phyloP scores from a whole-genome alignment of 23 red algal species.

The Chondrus crispus region DNA sequence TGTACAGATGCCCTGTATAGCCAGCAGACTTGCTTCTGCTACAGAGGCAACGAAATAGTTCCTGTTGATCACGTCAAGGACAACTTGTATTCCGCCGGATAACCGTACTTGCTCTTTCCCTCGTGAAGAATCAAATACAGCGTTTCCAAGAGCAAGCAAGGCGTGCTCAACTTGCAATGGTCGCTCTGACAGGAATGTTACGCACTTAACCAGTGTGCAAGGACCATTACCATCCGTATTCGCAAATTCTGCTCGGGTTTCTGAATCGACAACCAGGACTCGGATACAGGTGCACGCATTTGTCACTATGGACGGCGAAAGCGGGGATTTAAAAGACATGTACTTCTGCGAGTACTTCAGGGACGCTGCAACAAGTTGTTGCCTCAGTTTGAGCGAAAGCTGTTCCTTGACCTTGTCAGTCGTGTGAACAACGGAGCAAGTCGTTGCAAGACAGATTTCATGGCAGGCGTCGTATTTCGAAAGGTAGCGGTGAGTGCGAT shows the following conservation, averaged over 20 bases:
- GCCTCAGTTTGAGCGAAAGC: no score
- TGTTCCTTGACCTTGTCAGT: no score
- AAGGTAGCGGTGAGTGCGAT: not conserved
- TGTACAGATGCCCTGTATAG: constrained; percentile 17
- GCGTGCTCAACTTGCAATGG: constrained; percentile 35
- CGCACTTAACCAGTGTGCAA: not conserved
- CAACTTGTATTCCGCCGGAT: constrained; percentile 10
- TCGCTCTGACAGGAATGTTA: not conserved
- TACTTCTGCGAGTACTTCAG: constrained; percentile 14
- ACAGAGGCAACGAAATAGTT: not conserved
- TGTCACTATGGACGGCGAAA: not conserved
- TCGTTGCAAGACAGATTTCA: not conserved
- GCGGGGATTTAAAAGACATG: not conserved
- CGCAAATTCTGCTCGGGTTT: not conserved
- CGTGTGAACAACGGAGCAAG: no score
- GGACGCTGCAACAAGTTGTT: no score
- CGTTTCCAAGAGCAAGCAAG: constrained; percentile 41
- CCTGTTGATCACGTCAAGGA: not conserved
- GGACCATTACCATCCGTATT: not conserved
- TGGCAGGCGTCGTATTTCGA: not conserved
- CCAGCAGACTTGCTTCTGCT: constrained; percentile 4
- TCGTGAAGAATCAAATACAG: constrained; percentile 2
- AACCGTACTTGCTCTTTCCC: not conserved
- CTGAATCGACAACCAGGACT: not conserved
- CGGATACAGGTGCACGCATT: constrained; percentile 1